These are phyloP conservation scores for Xylariaceae sp. DNA, from an alignment of 2,329 filamentous ascomycete species.

Conservation along the genomic window DNA sequence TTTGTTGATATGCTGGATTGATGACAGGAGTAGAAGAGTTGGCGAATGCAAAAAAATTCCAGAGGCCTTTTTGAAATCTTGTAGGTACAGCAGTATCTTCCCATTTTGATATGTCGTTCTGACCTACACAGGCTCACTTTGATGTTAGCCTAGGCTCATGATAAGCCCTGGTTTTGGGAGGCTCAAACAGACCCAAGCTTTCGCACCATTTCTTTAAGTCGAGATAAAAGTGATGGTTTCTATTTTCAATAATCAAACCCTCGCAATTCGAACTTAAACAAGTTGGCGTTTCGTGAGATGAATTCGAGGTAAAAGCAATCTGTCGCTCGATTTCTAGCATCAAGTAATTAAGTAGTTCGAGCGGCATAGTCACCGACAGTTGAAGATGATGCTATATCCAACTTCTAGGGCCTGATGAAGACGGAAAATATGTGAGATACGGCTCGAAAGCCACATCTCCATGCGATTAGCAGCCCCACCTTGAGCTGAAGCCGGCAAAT, in stretches of 20 bases:
- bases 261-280: background rate
- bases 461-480: too few relatives aligned
- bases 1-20: background rate
- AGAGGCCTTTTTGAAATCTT: background rate
- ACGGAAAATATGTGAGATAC: too few relatives aligned
- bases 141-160: background rate
- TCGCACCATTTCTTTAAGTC: background rate
- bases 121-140: background rate
- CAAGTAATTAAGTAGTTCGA: background rate
- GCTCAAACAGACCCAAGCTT: constrained; percentile 1
- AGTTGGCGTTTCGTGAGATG: background rate
- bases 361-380: background rate
- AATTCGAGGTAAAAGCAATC: background rate
- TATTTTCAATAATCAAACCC: background rate
- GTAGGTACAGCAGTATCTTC: constrained; percentile 1
- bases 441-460: too few relatives aligned
- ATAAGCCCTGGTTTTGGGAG: background rate
- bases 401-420: background rate
- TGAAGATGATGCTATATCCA: background rate
- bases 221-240: background rate
- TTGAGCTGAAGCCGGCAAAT: too few relatives aligned
- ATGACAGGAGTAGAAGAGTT: constrained; percentile 1
- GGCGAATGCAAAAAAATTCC: constrained; percentile 5
- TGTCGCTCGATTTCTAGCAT: constrained; percentile 2
- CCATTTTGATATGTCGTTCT: background rate